These are phyloP conservation scores for Microcyclospora pomicola DNA, from an alignment of 2,329 filamentous ascomycete species.

Conservation along the genomic window DNA sequence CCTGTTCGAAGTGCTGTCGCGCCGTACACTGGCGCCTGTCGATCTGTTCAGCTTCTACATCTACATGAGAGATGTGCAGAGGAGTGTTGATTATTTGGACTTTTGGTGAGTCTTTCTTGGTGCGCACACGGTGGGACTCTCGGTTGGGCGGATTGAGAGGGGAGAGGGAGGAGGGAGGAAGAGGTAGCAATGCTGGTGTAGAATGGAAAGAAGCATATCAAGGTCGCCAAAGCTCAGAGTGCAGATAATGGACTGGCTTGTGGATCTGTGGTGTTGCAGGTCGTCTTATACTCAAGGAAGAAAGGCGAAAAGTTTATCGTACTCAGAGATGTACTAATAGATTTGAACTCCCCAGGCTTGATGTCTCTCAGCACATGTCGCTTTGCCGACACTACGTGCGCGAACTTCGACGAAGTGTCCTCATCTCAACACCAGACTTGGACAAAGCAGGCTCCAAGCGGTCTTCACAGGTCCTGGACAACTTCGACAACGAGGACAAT, in stretches of 20 bases:
- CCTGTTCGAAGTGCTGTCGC: conserved; percentile 87
- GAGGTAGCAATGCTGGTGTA: too few relatives aligned
- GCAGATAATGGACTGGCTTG: too few relatives aligned
- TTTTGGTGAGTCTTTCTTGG: conserved; percentile 63
- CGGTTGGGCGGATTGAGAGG: too few relatives aligned
- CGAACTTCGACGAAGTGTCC: conserved; percentile 80
- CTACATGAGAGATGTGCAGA: conserved; percentile 97
- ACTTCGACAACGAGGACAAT: conserved; percentile 32
- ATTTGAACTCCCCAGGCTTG: conserved; percentile 55
- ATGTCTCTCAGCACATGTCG: conserved; percentile 98
- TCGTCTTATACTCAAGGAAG: background rate
- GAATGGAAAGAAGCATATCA: too few relatives aligned
- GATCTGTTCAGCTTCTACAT: conserved; percentile 99
- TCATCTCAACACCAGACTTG: conserved; percentile 82
- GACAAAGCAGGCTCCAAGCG: conserved; percentile 67
- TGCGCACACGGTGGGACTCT: too few relatives aligned
- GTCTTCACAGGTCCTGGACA: conserved; percentile 63
- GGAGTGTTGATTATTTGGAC: conserved; percentile 93
- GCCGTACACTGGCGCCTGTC: conserved; percentile 86
- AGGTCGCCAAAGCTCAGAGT: too few relatives aligned
- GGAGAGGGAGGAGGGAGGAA: too few relatives aligned
- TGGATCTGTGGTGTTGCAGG: too few relatives aligned
- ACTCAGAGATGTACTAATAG: background rate
- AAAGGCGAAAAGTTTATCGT: background rate
- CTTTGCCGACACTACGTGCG: conserved; percentile 94